Conservation (phyloP, 169 alveolate species). For the Perkinsus olseni region DNA sequence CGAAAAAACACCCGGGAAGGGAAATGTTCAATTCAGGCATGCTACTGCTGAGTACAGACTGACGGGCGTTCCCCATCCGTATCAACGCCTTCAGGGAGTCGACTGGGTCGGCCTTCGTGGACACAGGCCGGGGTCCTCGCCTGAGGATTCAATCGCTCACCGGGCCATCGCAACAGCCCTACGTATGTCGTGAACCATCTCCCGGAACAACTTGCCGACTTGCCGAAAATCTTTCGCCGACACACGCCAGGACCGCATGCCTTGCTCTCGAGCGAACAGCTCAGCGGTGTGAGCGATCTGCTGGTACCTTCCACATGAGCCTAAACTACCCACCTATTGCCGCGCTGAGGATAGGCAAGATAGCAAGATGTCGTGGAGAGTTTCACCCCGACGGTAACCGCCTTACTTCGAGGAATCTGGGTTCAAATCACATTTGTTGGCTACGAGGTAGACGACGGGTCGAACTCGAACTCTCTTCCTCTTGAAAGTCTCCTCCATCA, state of each 20-base stretch:
- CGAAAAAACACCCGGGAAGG: too few species aligned
- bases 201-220: neutral
- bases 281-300: neutral
- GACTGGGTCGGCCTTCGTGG: neutral
- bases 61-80: neutral
- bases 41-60: neutral
- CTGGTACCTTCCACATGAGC: neutral
- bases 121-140: neutral
- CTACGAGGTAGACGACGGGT: slow-evolving; percentile 12
- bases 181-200: neutral
- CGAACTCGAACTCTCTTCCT: neutral
- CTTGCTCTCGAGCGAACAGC: neutral
- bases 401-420: neutral
- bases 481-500: neutral
- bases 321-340: too few species aligned
- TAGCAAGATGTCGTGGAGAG: too few species aligned
- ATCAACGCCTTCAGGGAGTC: neutral
- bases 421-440: slow-evolving; percentile 9
- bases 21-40: too few species aligned
- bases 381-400: neutral
- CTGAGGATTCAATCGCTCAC: neutral
- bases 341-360: too few species aligned
- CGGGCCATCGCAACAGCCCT: neutral
- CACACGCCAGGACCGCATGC: neutral
- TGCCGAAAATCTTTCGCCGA: neutral